Percentiles rank a stretch among this genome's conserved stretches.
Conservation (phyloP, 2,329 filamentous ascomycete species). For the Rhexocercosporidium sp. region DNA sequence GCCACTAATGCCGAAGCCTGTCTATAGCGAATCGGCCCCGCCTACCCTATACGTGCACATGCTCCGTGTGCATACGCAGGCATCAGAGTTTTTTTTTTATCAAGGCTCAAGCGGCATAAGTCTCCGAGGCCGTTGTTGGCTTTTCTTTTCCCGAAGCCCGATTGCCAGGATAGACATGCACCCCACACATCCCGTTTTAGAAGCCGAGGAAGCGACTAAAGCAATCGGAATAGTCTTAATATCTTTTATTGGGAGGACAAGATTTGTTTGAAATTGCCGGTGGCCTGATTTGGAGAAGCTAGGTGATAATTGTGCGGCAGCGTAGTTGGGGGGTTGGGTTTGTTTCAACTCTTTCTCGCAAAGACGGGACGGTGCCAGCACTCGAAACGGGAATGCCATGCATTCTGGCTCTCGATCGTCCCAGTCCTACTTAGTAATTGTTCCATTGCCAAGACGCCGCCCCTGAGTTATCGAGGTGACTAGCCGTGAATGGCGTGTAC, state of each 20-base stretch:
- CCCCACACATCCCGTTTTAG: constrained; percentile 7
- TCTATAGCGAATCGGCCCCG: background rate
- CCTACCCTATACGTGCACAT: background rate
- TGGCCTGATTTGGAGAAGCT: background rate
- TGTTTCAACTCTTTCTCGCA: background rate
- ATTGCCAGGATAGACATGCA: background rate
- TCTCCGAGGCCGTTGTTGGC: background rate
- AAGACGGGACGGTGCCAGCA: background rate
- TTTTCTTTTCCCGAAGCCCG: background rate
- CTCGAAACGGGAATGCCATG: constrained; percentile 7
- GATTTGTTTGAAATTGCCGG: background rate
- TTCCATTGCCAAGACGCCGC: background rate
- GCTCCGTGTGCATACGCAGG: background rate
- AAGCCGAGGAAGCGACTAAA: background rate
- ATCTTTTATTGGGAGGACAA: background rate
- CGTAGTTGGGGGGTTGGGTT: background rate
- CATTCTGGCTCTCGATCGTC: background rate
- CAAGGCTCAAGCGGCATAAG: background rate
- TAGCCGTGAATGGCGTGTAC: background rate
- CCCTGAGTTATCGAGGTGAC: background rate
- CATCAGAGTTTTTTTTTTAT: background rate
- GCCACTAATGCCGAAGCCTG: constrained; percentile 1
- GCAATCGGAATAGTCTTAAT: background rate
- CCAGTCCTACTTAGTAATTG: background rate
- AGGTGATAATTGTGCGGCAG: background rate